Conservation (phyloP, 1,139 yeast genomes). For the Taphrina pruni region DNA sequence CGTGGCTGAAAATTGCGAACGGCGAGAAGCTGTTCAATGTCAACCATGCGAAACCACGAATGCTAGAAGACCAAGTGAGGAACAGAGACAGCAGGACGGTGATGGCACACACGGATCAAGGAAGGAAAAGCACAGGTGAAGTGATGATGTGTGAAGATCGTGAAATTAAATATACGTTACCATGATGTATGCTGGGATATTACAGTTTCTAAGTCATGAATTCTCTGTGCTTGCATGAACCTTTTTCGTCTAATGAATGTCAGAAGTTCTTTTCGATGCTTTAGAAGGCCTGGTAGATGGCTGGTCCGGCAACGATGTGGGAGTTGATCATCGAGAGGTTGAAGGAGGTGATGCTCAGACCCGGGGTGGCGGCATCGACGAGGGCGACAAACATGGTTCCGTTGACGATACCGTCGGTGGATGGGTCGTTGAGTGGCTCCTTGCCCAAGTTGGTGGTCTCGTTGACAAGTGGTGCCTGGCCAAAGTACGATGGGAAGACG, state of each 20-base stretch:
- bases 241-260: background rate
- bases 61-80: too few species aligned
- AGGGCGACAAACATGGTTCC: slow-evolving; percentile 44
- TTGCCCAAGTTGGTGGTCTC: slow-evolving; percentile 20
- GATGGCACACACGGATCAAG: too few species aligned
- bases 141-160: background rate
- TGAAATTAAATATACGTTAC: slow-evolving; percentile 13
- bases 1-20: too few species aligned
- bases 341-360: slow-evolving; percentile 41
- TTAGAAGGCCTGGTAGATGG: slow-evolving; percentile 42
- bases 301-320: slow-evolving; percentile 45
- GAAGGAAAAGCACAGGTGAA: background rate
- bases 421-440: slow-evolving; percentile 29
- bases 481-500: slow-evolving; percentile 40
- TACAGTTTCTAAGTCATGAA: background rate
- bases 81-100: too few species aligned
- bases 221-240: too few species aligned
- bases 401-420: slow-evolving; percentile 41
- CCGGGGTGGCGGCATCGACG: slow-evolving; percentile 41
- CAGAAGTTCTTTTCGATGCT: background rate
- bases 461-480: slow-evolving; percentile 28
- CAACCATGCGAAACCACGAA: too few species aligned
- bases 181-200: background rate
- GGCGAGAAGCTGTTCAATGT: too few species aligned
- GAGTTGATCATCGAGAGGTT: slow-evolving; percentile 42